Conservation (phyloP, 2,329 filamentous ascomycete genomes). For the Neophaeococcomyces mojaviensis region DNA sequence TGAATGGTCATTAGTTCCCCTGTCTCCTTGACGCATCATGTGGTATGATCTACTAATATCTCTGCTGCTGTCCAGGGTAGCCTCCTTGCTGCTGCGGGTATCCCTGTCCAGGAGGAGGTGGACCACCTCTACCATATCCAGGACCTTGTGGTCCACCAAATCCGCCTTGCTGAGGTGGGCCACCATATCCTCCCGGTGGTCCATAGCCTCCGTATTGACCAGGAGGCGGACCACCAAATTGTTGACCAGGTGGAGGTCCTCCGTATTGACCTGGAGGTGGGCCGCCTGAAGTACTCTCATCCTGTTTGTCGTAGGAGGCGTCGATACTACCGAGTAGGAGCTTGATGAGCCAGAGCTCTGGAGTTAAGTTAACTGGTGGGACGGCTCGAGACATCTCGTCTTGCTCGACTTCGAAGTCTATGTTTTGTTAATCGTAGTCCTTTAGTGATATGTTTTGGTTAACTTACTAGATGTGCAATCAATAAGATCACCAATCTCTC, state of each 20-base stretch:
- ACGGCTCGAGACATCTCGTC: constrained; percentile 57
- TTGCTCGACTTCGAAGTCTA: constrained; percentile 61
- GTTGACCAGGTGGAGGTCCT: not conserved
- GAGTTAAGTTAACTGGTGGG: constrained; percentile 56
- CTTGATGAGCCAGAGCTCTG: constrained; percentile 61
- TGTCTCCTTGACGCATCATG: no score
- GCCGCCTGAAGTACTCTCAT: constrained; percentile 45
- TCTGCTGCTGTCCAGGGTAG: constrained; percentile 7
- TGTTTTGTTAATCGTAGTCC: constrained; percentile 19
- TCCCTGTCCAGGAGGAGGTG: constrained; percentile 5
- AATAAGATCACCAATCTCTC: constrained; percentile 52
- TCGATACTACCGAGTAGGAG: constrained; percentile 62
- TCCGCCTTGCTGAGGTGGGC: constrained; percentile 23
- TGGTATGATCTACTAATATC: no score
- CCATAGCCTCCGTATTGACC: constrained; percentile 13
- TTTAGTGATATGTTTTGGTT: constrained; percentile 1
- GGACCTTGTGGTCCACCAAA: constrained; percentile 19
- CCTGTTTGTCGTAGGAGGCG: constrained; percentile 57
- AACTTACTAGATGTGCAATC: constrained; percentile 62
- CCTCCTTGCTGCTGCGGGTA: constrained; percentile 10
- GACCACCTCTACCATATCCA: constrained; percentile 1
- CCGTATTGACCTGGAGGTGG: constrained; percentile 5
- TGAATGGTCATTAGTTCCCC: no score
- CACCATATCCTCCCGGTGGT: constrained; percentile 19
- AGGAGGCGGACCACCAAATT: not conserved